Evolutionary conservation across 2,329 filamentous ascomycete genomes (phyloP), one percentile per base, ranked within the genome.

Genomic region (Aspergillus transmontanensis): DNA sequence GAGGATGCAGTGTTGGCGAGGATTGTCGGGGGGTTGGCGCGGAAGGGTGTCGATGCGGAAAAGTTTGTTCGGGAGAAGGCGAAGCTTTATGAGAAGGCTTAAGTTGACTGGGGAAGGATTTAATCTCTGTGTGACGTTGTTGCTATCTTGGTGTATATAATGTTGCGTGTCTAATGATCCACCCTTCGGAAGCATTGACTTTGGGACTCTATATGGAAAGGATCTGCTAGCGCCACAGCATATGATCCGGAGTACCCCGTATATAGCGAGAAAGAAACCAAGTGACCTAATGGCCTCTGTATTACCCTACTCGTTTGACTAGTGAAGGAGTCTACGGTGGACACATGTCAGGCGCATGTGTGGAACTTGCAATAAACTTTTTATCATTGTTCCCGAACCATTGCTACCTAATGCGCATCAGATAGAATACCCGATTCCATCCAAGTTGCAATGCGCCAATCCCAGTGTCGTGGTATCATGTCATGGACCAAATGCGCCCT

Each of bases 1-100:
- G 69, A 73, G 34, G 70, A 73, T 62, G 69, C 66, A 6, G 72
- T 71, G 1, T 62, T 73, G 64, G 69, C 67, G 11, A 61, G 70
- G 16, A 59, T 73, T 26, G 34, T 73, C 34, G 63, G 62, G 1
- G 69, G 68, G 58, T 69, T 73, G 53, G 62, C 64, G 14, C 43
- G 54, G 3, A 39, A 56, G 36, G 53, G 43, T 7, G 48, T 50
- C 16, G 57, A 59, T 23, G 21, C 55, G 16, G 48, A 59, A 23
- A 32, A 30, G 19, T 28, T 34, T n/a, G 19, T 59, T 60, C 23
- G 39, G 55, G 23, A 57, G 53, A 23, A 30, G 30, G 59, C 43
- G n/a, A 34, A 48, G 21, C 14, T 50, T 41, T 36, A 57, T 43
- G 46, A 45, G n/a, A 46, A 51, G 28, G 48, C n/a, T 34, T 51